Conservation (phyloP, 177 flowering plant species). For the Vitis hybrid region DNA sequence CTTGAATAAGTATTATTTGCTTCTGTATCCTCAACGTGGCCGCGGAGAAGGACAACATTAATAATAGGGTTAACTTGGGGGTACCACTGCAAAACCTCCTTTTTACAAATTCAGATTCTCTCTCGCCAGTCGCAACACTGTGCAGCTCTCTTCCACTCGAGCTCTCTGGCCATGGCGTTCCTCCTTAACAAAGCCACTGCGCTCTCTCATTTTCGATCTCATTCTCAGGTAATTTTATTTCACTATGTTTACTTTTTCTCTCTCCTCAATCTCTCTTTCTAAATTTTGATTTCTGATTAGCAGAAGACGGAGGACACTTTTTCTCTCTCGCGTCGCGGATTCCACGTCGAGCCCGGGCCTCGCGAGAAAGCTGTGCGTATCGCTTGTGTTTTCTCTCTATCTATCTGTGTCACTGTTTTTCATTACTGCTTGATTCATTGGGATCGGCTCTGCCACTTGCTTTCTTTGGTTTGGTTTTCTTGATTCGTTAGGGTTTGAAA, state of each 20-base stretch:
- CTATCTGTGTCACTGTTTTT: background rate
- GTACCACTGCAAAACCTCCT: background rate
- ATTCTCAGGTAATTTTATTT: slow-evolving; percentile 40
- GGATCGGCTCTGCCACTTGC: background rate
- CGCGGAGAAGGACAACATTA: no score
- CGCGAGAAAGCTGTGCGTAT: slow-evolving; percentile 79
- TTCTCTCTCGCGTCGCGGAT: slow-evolving; percentile 39
- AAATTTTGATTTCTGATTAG: background rate
- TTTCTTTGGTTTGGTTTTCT: background rate
- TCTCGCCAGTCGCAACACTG: background rate
- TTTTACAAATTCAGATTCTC: background rate
- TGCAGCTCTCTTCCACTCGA: slow-evolving; percentile 1
- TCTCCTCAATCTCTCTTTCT: slow-evolving; percentile 4
- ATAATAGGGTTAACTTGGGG: background rate
- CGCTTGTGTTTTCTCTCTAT: background rate
- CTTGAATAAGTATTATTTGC: no score
- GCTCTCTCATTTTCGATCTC: slow-evolving; percentile 43
- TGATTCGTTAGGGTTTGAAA: no score
- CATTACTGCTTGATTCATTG: background rate
- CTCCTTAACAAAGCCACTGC: slow-evolving; percentile 36
- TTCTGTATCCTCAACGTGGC: no score
- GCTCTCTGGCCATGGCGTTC: slow-evolving; percentile 47
- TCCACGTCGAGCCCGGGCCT: slow-evolving; percentile 61
- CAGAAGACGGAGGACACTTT: slow-evolving; percentile 38
- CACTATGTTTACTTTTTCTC: background rate